Evolutionary conservation across 257 asterid genomes (phyloP), one percentile per base, ranked within the genome.

Genomic region (Solanum ossicruentum): DNA sequence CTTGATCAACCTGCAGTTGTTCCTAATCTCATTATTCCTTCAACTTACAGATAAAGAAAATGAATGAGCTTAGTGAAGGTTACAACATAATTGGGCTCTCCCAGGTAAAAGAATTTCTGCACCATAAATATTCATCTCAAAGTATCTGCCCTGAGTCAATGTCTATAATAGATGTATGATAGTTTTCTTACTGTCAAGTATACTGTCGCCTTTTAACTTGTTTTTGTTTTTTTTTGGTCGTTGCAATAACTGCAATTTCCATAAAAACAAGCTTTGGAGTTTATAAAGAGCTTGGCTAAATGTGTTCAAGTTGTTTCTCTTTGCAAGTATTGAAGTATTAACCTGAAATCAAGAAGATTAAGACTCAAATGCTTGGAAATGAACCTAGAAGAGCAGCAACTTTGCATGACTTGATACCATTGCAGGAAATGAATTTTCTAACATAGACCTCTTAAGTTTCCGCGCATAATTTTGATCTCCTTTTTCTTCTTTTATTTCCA

Each of bases 1-100:
- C 69, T 81, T 86, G 88, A 83, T 89, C 86, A 84, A 87, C 80
- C 69, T 28, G 43, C 72, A 55, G 20, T 57, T 58, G 73, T 28
- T 36, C 8, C 75, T 88, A 81, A 79, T 82, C 65, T 70, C 60
- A 12, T 26, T 12, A n/a, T 81, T 66, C 87, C 83, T 84, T 84
- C 87, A 69, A 87, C 85, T 84, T 81, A 86, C 88, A 95, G 98
- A 94, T 95, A 88, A 93, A 94, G 92, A 66, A 89, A 54, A 95
- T 94, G 88, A 90, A 90, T 56, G 97, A 95, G 86, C 98, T 95
- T 58, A 88, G 89, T 41, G 90, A 89, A 18, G 98, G 98, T 75
- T 95, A 90, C 93, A 91, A 91, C 91, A 89, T 95, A 20, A 52
- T 95, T 3, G 96, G 98, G 67, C 91, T 95, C 73, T 95, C 98